Base-by-base conservation (phyloP, 108 stramenopile genomes). In the Cylindrotheca fusiformis region DNA sequence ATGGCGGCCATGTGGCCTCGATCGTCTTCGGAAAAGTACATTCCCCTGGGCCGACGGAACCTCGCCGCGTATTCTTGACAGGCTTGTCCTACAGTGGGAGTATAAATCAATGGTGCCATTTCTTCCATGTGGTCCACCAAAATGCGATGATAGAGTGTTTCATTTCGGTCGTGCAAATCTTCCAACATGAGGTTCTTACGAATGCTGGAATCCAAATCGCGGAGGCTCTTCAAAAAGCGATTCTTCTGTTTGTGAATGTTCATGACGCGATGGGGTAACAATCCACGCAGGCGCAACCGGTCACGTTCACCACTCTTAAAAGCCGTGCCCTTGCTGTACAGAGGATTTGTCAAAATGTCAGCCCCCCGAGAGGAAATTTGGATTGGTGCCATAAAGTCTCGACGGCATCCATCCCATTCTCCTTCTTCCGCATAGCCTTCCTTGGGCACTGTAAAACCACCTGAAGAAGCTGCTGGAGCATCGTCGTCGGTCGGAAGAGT, bases 11-110 rank as follows among this genome's bases (percentile, higher is more conserved):
- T 95, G 62, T 96, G 82, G 2, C 96, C 96, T 0, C 82, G 61
- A 71, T 99, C 97, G 23, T 91, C 80, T 20, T 88, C 71, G 44
- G 88, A 74, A 64, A 99, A 91, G 70, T 98, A 99, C 93, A 99
- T 96, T 14, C 98, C 98, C 20, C 97, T 77, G 1, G 97, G 88
- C 54, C 91, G 69, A 8, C 90, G 84, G 78, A 82, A 97, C 27
- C 79, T 67, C 20, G 65, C 52, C 3, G 68, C 82, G 65, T 91
- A 88, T 63, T 94, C 92, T 65, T 88, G 86, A 60, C 98, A 99
- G 26, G 96, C 97, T 78, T 95, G 91, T 6, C 97, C 98, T 0
- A 99, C 98, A 3, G 97, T 98, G 26, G 98, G 98, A 1, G 98
- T 99, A 86, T 99, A 99, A 63, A 99, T 95, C 53, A 97, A 67